Evolutionary conservation across 2,329 filamentous ascomycete genomes (phyloP), one percentile per base, ranked within the genome.

Genomic region (Neospermospora avenae): DNA sequence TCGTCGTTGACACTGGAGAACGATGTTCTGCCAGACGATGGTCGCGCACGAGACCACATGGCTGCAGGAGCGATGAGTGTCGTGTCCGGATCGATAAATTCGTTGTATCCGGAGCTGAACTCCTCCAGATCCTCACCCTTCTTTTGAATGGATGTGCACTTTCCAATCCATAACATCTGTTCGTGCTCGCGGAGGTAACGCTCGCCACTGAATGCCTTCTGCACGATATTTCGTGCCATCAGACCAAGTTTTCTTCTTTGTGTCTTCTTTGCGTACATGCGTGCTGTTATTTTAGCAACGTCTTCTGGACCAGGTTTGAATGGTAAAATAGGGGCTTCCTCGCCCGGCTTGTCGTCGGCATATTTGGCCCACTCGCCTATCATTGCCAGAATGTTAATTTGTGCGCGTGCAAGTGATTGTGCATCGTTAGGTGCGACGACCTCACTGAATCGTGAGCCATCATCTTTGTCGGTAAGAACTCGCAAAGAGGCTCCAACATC

Each of bases 371-470:
- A 88, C 68, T 85, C 80, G 3, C 82, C 84, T 1, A 86, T 73
- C 76, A 88, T 80, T 6, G 79, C 83, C 13, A 88, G 77, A 65
- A 87, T 78, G 58, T 81, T 81, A 63, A 88, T 81, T 67, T 88
- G 85, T 0, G 85, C 85, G 24, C 80, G 77, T 1, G 84, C 85
- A 1, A 88, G 76, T 4, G 81, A 80, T 39, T 78, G 77, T 3
- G 84, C 79, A 69, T 88, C 85, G 65, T 87, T 87, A 2, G 84
- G 85, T 14, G 84, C 81, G 2, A 87, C 84, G 4, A 87, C 82
- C 59, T 83, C 84, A 63, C 82, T 84, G 74, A 83, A 87, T 4
- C 78, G 75, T 65, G 66, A 68, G 18, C 75, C 77, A 49, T 77
- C 75, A 53, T 80, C 77, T 0, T 78, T 80, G 63, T 84, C 80